Evolutionary conservation across 768 basidiomycete genomes (phyloP).

Genomic region (Tricholoma bakamatsutake): DNA sequence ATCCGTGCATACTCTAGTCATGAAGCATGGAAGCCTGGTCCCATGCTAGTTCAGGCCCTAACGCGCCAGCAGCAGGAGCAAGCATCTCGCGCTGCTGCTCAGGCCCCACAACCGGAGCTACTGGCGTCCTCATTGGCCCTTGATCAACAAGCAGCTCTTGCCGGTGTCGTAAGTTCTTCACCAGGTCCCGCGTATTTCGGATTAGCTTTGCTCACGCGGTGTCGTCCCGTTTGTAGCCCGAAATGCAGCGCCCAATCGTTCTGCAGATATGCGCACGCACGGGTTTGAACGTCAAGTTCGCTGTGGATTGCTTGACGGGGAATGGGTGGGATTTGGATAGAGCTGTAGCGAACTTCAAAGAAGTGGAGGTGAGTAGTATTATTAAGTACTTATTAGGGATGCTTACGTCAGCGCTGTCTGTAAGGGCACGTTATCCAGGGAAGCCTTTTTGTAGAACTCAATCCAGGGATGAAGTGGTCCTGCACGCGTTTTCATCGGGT

Average conservation of each 20-base stretch:
- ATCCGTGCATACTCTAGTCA: constrained; percentile 81
- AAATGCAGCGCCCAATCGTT: constrained; percentile 65
- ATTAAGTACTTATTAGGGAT: constrained; percentile 5
- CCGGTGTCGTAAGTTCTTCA: constrained; percentile 47
- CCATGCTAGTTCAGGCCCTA: constrained; percentile 63
- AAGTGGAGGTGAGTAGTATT: constrained; percentile 64
- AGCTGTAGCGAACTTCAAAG: constrained; percentile 81
- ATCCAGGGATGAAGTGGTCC: background rate
- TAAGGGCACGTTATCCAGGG: constrained; percentile 46
- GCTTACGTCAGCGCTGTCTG: constrained; percentile 18
- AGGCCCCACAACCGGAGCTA: constrained; percentile 19
- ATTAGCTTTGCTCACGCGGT: background rate
- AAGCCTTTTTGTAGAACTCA: constrained; percentile 44
- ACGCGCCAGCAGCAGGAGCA: constrained; percentile 22
- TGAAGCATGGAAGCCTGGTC: constrained; percentile 73
- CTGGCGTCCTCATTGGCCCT: constrained; percentile 28
- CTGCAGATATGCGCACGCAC: constrained; percentile 69
- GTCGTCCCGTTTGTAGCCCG: constrained; percentile 40
- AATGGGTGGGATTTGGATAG: constrained; percentile 81
- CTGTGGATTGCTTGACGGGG: constrained; percentile 78
- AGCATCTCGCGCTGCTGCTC: constrained; percentile 19
- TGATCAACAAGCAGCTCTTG: constrained; percentile 46
- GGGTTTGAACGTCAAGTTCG: constrained; percentile 70
- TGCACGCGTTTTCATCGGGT: background rate
- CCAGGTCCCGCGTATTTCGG: constrained; percentile 1